Evolutionary conservation across 495 filamentous ascomycete species (phyloP).

Genomic region (Neurospora sp.): DNA sequence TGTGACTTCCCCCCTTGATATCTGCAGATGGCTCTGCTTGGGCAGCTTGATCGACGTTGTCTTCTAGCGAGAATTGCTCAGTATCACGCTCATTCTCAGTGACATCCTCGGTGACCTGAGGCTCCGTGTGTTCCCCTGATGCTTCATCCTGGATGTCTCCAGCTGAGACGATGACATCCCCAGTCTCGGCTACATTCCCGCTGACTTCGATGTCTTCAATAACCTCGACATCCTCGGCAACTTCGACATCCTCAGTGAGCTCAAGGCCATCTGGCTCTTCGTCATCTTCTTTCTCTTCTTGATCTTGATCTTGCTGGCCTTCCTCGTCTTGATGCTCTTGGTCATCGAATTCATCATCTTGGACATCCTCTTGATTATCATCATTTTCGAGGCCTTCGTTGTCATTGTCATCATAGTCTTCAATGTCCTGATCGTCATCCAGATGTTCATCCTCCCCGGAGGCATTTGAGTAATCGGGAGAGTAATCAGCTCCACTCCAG

Average conservation of each 20-base stretch:
- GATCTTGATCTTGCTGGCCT: background rate
- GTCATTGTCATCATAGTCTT: background rate
- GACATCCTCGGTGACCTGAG: background rate
- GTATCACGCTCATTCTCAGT: background rate
- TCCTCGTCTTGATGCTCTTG: background rate
- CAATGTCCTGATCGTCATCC: slow-evolving; percentile 1
- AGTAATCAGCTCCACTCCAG: background rate
- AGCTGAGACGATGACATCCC: background rate
- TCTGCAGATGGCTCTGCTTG: background rate
- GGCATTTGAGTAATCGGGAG: slow-evolving; percentile 2
- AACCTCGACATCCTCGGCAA: slow-evolving; percentile 8
- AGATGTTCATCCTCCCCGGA: slow-evolving; percentile 3
- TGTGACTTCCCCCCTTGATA: background rate
- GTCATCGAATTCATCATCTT: slow-evolving; percentile 8
- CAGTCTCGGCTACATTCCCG: background rate
- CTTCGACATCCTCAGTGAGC: slow-evolving; percentile 18
- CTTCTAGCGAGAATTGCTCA: background rate
- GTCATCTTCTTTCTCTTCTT: slow-evolving; percentile 37
- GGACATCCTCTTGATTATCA: slow-evolving; percentile 15
- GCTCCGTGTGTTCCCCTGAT: background rate
- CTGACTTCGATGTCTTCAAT: slow-evolving; percentile 3
- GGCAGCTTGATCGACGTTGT: background rate
- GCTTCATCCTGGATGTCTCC: background rate
- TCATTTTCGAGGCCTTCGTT: slow-evolving; percentile 9
- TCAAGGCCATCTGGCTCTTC: background rate